Evolutionary conservation across 345 rosid genomes (phyloP).

Genomic region (Arabis alpina): DNA sequence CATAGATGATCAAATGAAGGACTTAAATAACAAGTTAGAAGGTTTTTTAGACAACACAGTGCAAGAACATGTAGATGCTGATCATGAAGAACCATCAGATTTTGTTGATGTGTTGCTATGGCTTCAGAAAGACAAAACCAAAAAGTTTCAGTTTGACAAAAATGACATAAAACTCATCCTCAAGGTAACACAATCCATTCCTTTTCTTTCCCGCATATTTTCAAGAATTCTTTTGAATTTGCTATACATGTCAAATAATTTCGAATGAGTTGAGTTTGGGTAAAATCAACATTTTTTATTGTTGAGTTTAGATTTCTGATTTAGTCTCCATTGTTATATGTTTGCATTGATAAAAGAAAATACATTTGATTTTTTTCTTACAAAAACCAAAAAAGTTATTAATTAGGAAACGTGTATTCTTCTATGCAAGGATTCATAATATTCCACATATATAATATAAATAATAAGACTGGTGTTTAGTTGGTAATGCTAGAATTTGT

Average conservation of each 20-base stretch:
- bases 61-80: conserved; percentile 17
- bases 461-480: too few species aligned
- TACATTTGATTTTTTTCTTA: too few species aligned
- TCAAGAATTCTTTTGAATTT: neutral
- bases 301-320: neutral
- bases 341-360: too few species aligned
- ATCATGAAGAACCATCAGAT: neutral
- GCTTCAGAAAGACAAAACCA: conserved; percentile 6
- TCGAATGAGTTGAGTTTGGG: too few species aligned
- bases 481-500: too few species aligned
- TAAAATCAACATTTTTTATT: too few species aligned
- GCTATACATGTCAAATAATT: too few species aligned
- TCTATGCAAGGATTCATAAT: too few species aligned
- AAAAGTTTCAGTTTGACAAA: neutral
- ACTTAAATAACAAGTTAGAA: conserved; percentile 34
- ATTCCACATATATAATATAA: too few species aligned
- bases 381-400: too few species aligned
- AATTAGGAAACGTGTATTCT: neutral
- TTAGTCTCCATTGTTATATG: neutral
- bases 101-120: conserved; percentile 17
- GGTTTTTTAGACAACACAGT: conserved; percentile 30
- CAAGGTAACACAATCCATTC: neutral
- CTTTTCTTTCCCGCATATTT: neutral
- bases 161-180: neutral
- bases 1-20: conserved; percentile 11